Evolutionary conservation across 2,329 filamentous ascomycete species (phyloP), one percentile per base, ranked within the genome.

Genomic region (Xylaria sp.): DNA sequence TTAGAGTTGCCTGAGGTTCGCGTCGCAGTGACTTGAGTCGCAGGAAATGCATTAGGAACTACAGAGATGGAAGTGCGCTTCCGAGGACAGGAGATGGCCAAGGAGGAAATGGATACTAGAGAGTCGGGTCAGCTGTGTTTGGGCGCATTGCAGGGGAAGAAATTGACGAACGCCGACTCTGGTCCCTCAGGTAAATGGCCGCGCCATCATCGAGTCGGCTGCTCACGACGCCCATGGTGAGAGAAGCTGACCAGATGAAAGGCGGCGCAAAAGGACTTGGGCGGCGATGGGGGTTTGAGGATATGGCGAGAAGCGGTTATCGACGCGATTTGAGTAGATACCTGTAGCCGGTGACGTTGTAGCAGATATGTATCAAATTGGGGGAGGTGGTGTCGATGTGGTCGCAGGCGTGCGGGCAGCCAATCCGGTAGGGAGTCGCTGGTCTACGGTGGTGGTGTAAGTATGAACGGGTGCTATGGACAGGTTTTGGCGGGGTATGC

Each of bases 141-240:
- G 60, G 47, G 62, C 56, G 58, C 49, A 61, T 56, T 46, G 51
- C 53, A 60, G 52, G 48, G 57, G 50, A 54, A 48, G 50, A 54
- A 48, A 54, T 54, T 66, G 66, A 78, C 88, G 71, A 82, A 97
- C 94, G 86, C 82, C 92, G 87, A 72, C 85, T 90, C 80, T 96
- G 94, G 72, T 99, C 94, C 77, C 90, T 89, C 71, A 97, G 80
- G 73, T 89, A 95, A 71, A 97, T 78, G 66, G 85, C 76, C 65
- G 85, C 82, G 71, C 86, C 90, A 69, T 97, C 92, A 67, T 96
- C 92, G 68, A 88, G 86, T 75, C 87, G 89, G 80, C 92, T 97
- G 73, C 86, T 88, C 75, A 97, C 87, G 78, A 89, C 92, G 71
- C 94, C 94, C 94, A 99, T 99, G 73, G 75, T 83, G 76, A 73